phyloP scores from a whole-genome alignment of 768 basidiomycete genomes.

The Phaffia australis region DNA sequence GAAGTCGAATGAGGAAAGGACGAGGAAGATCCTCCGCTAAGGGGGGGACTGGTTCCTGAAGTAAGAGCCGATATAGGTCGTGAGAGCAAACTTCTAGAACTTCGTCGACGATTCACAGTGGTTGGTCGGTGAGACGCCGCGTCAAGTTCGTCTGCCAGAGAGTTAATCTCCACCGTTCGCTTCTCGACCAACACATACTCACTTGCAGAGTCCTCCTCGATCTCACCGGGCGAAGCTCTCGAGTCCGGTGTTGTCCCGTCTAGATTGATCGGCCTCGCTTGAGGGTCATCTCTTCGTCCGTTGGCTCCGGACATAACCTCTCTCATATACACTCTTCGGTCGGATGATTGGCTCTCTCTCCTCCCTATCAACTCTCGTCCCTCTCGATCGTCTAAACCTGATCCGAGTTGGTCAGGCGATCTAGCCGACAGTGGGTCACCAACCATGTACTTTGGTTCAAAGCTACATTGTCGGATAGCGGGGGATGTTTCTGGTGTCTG shows the following conservation, averaged over 20 bases:
- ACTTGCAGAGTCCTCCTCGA: constrained; percentile 43
- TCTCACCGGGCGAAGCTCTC: constrained; percentile 4
- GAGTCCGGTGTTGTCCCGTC: constrained; percentile 10
- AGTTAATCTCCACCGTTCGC: constrained; percentile 81
- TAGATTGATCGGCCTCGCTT: constrained; percentile 27
- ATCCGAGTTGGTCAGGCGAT: too few relatives aligned
- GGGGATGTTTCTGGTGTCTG: constrained; percentile 13
- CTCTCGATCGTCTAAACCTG: constrained; percentile 2
- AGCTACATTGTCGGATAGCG: constrained; percentile 18
- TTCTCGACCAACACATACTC: constrained; percentile 96
- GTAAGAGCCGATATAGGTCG: constrained; percentile 36
- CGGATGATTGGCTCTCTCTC: constrained; percentile 26
- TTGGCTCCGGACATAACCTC: constrained; percentile 5
- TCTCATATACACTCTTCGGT: constrained; percentile 5
- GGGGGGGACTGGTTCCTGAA: constrained; percentile 24
- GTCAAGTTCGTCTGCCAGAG: constrained; percentile 65
- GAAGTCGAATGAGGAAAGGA: constrained; percentile 37
- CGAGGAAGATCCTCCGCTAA: constrained; percentile 17
- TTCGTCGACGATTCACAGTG: constrained; percentile 36
- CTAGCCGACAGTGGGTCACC: constrained; percentile 7
- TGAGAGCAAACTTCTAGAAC: constrained; percentile 34
- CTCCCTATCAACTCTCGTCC: constrained; percentile 14
- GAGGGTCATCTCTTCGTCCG: constrained; percentile 13
- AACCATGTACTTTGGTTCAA: constrained; percentile 30
- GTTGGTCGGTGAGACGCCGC: constrained; percentile 36